These are phyloP conservation scores for Podospora pseudopauciseta DNA, from an alignment of 495 filamentous ascomycete genomes.

Conservation along the genomic window DNA sequence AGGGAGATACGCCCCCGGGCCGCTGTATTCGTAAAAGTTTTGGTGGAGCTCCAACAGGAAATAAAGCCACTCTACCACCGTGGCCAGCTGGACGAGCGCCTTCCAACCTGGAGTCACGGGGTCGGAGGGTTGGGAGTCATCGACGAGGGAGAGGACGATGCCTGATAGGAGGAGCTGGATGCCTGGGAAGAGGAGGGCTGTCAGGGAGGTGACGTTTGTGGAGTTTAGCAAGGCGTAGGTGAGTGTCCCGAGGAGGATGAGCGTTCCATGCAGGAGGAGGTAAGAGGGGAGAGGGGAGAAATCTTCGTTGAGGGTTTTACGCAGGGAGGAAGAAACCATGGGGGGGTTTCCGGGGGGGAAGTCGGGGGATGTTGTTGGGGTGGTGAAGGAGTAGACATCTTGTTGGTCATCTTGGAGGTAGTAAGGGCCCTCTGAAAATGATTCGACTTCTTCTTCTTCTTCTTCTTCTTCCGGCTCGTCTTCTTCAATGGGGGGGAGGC, in stretches of 20 bases:
- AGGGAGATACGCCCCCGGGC: not conserved
- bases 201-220: not conserved
- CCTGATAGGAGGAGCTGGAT: not conserved
- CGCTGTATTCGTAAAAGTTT: not conserved
- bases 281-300: not conserved
- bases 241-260: not conserved
- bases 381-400: not conserved
- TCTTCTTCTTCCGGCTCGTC: not conserved
- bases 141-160: not conserved
- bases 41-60: not conserved
- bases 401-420: no score
- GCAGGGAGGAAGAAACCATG: not conserved
- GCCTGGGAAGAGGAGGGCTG: not conserved
- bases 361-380: not conserved
- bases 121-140: not conserved
- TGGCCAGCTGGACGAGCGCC: not conserved
- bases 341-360: not conserved
- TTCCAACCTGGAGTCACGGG: not conserved
- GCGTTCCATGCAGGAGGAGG: not conserved
- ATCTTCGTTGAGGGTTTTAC: not conserved
- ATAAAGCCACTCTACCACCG: not conserved
- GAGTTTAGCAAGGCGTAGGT: not conserved
- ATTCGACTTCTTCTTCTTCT: not conserved
- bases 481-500: not conserved
- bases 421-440: not conserved